These are phyloP conservation scores for Metschnikowia lachancei DNA, from an alignment of 805 yeast genomes.

Conservation along the genomic window DNA sequence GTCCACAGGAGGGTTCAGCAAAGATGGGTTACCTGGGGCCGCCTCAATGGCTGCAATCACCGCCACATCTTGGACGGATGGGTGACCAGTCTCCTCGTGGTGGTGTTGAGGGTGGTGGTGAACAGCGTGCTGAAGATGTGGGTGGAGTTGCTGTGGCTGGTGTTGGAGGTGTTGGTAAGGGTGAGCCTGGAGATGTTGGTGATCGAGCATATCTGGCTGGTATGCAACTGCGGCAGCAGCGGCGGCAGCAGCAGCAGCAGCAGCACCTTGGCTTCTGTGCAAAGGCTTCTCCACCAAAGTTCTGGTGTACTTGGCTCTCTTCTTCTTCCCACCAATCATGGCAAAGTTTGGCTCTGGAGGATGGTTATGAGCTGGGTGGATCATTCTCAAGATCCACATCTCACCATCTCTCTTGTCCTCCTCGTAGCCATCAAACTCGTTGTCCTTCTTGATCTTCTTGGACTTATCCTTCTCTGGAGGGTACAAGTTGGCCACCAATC, in stretches of 20 bases:
- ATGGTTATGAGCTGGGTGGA: slow-evolving; percentile 45
- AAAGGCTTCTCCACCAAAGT: slow-evolving; percentile 46
- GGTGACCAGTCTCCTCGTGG: slow-evolving; percentile 25
- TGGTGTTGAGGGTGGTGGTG: slow-evolving; percentile 28
- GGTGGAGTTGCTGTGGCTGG: slow-evolving; percentile 26
- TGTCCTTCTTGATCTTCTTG: slow-evolving; percentile 28
- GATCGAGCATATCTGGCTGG: slow-evolving; percentile 25
- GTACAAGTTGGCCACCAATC: slow-evolving; percentile 38
- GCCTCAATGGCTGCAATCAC: slow-evolving; percentile 44
- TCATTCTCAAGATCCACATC: slow-evolving; percentile 48
- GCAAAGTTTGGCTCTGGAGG: slow-evolving; percentile 39
- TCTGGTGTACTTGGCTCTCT: slow-evolving; percentile 38
- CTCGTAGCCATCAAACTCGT: slow-evolving; percentile 24
- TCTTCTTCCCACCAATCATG: slow-evolving; percentile 31
- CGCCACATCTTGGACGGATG: slow-evolving; percentile 41
- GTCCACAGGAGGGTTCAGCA: slow-evolving; percentile 36
- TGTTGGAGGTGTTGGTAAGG: slow-evolving; percentile 23
- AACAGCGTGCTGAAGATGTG: slow-evolving; percentile 18
- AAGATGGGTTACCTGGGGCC: slow-evolving; percentile 27
- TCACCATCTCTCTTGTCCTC: slow-evolving; percentile 28
- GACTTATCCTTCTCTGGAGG: slow-evolving; percentile 46
- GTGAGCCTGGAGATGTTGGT: slow-evolving; percentile 23
- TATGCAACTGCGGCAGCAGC: slow-evolving; percentile 25
- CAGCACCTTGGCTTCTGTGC: slow-evolving; percentile 25
- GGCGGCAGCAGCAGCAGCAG: slow-evolving; percentile 27